Percentiles rank a stretch among this genome's conserved stretches.
These are phyloP conservation scores for Dryadomyces quercivorus DNA, from an alignment of 2,329 filamentous ascomycete genomes.

Conservation along the genomic window DNA sequence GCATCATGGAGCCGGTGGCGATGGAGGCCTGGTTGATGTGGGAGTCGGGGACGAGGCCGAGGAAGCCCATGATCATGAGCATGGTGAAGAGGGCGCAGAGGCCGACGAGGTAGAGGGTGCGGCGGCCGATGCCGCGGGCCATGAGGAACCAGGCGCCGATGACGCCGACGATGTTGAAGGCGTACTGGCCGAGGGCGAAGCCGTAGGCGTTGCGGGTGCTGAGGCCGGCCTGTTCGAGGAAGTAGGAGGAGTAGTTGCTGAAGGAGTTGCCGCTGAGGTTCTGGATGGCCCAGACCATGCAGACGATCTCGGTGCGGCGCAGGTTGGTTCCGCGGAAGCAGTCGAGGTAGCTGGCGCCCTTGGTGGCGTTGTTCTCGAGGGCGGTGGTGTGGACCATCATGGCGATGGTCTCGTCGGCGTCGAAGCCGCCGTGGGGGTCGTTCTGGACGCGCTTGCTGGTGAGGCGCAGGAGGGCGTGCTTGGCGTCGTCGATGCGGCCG, in stretches of 20 bases:
- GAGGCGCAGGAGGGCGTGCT: slow-evolving; percentile 50
- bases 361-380: slow-evolving; percentile 57
- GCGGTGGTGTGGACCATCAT: slow-evolving; percentile 91
- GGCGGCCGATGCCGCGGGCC: slow-evolving; percentile 60
- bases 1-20: slow-evolving; percentile 77
- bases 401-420: slow-evolving; percentile 72
- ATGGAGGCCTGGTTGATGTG: slow-evolving; percentile 51
- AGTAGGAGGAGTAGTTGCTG: slow-evolving; percentile 54
- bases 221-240: slow-evolving; percentile 48
- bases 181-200: slow-evolving; percentile 52
- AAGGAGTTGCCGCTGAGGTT: slow-evolving; percentile 52
- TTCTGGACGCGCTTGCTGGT: slow-evolving; percentile 43
- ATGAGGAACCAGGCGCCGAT: slow-evolving; percentile 75
- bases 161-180: slow-evolving; percentile 67
- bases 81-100: slow-evolving; percentile 61
- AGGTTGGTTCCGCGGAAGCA: slow-evolving; percentile 73
- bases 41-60: slow-evolving; percentile 55
- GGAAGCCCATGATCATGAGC: slow-evolving; percentile 74
- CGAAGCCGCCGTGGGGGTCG: slow-evolving; percentile 40
- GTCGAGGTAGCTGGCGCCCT: slow-evolving; percentile 63
- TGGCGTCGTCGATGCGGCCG: slow-evolving; percentile 52
- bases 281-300: slow-evolving; percentile 52
- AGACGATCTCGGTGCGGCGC: slow-evolving; percentile 62
- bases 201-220: slow-evolving; percentile 38
- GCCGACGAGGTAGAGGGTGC: slow-evolving; percentile 64